These are phyloP conservation scores for Salix viminalis DNA, from an alignment of 345 rosid species.

Conservation along the genomic window DNA sequence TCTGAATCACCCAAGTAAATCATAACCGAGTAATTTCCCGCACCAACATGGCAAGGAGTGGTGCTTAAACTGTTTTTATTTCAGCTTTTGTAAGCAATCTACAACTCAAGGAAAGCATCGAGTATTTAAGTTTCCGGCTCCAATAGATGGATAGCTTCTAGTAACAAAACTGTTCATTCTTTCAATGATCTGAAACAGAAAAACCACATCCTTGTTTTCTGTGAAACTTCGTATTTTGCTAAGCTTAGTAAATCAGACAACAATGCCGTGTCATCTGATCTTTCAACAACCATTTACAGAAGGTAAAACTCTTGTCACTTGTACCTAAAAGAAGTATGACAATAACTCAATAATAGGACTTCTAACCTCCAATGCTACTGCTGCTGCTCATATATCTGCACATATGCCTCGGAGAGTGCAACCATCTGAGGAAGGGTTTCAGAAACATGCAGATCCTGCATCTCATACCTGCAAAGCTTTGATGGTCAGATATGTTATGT, in stretches of 20 bases:
- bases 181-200: not conserved
- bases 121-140: not conserved
- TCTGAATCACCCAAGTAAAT: too few species aligned
- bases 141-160: not conserved
- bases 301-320: not conserved
- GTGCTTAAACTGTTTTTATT: too few species aligned
- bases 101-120: too few species aligned
- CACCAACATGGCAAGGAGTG: too few species aligned
- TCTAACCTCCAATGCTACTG: constrained; percentile 22
- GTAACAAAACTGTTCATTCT: not conserved
- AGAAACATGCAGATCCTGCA: constrained; percentile 95
- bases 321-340: not conserved
- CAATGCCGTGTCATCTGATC: not conserved
- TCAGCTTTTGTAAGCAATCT: too few species aligned
- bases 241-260: not conserved
- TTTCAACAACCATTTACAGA: not conserved
- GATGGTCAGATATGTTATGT: not conserved
- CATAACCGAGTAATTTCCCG: too few species aligned
- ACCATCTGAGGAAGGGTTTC: constrained; percentile 99
- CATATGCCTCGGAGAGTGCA: constrained; percentile 85
- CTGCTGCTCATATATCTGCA: constrained; percentile 98
- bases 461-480: constrained; percentile 73
- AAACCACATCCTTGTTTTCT: not conserved
- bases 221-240: not conserved
- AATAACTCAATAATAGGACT: not conserved